Base-by-base conservation (phyloP, 805 yeast species). In the Yarrowia hollandica region DNA sequence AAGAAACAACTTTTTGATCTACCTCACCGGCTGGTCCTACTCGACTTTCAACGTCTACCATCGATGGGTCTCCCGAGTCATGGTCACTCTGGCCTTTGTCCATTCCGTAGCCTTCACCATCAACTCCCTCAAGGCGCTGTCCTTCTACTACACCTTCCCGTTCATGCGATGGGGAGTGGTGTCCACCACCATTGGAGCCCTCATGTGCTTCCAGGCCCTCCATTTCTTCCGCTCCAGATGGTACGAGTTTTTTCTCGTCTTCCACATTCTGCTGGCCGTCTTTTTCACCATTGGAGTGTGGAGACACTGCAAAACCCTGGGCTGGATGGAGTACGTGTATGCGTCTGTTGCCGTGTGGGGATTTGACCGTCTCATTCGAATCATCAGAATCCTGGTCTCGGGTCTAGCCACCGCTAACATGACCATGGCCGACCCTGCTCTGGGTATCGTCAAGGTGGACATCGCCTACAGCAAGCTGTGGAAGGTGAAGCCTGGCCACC, bases 261-360 rank as follows among this genome's bases (percentile, higher is more conserved):
- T 76, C 12, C 95, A 88, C 66, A 79, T 85, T 52, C 60, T 78
- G 0, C 66, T 85, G 42, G 90, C 83, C 4, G 70, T 76, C 5
- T 61, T 77, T 5, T 83, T 84, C 68, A 72, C 84, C 50, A 75
- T 75, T 12, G 79, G 81, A 54, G 77, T 80, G 57, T 86, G 82
- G 80, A 72, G 74, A 35, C 96, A 88, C 69, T 76, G 83, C 67
- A 69, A 60, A 16, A 60, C 48, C 52, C 26, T 65, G 66, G 72
- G 76, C 56, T 80, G 79, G 1, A 75, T 77, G 64, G 79, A 75
- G 60, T 81, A 77, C 72, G 65, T 78, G 18, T 82, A 80, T 60
- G 79, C 82, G 4, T 67, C 84, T 8, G 77, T 82, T 61, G 84
- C 82, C 0, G 75, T 89, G 8, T 90, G 96, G 96, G 77, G 74